Base-by-base conservation (phyloP, 192 early-diverging fungal genomes). In the Chytriomyces sp. region DNA sequence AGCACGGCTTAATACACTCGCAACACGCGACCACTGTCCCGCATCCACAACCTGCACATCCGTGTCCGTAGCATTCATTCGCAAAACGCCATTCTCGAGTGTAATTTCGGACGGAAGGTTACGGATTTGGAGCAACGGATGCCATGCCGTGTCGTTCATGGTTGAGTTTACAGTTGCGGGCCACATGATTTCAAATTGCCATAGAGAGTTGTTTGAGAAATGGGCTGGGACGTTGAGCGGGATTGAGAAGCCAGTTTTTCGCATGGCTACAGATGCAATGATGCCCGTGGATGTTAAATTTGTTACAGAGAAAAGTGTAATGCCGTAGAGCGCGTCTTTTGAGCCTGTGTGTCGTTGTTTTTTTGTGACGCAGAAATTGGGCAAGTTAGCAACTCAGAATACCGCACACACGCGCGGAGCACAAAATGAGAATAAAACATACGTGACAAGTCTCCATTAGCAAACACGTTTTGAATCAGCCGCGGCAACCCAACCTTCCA, bases 161-260 rank as follows among this genome's bases (percentile, higher is more conserved):
- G 20, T 13, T 16, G 26, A 28, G 26, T 18, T 18, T 64, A 7
- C 26, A 28, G 26, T 3, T 16, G 16, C n/a, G 2, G 13, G 53
- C 53, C 53, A 57, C 10, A 26, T 10, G 16, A 26, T 11, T 11
- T 50, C n/a, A 57, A 69, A 53, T 47, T 67, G 66, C 49, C 68
- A 69, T 44, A 6, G 11, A 57, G 68, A 69, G 11, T 50, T 50
- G 16, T 49, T 23, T 20, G 48, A 10, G 46, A 69, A 10, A 20
- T 7, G 8, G 9, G 20, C 68, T 3, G 68, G 11, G 28, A 28
- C 50, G 16, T 45, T 45, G 7, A 69, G 35, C n/a, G 68, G 68
- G 48, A 69, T 11, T 11, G 35, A 13, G 49, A 50, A 69, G 6
- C 68, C 68, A 7, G 16, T 45, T 45, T 67, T 67, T 11, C 16